phyloP scores from a whole-genome alignment of 2,329 filamentous ascomycete species.

The Dactylellina sp. region DNA sequence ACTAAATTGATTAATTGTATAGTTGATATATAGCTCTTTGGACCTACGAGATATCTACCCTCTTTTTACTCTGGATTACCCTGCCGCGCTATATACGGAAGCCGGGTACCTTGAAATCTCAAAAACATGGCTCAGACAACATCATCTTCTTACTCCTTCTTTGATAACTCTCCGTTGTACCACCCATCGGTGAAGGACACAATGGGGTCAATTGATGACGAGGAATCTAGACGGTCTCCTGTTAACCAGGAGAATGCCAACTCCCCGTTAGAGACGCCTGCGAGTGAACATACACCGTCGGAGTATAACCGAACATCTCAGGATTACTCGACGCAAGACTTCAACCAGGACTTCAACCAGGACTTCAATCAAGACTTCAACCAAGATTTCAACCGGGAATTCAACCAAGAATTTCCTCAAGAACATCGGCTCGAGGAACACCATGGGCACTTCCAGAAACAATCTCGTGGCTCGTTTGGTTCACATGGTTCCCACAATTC shows the following conservation, averaged over 20 bases:
- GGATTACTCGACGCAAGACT: constrained; percentile 50
- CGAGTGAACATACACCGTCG: constrained; percentile 30
- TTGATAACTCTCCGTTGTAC: constrained; percentile 56
- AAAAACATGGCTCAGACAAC: constrained; percentile 50
- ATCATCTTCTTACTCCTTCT: constrained; percentile 54
- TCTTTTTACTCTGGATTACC: neutral
- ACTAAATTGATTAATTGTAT: constrained; percentile 32
- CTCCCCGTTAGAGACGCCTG: constrained; percentile 36
- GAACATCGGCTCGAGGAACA: constrained; percentile 21
- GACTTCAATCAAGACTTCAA: constrained; percentile 7
- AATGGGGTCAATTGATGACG: constrained; percentile 42
- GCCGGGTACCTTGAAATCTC: neutral
- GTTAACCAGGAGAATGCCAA: constrained; percentile 33
- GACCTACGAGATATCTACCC: constrained; percentile 10
- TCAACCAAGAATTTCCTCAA: constrained; percentile 17
- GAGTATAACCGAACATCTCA: constrained; percentile 47
- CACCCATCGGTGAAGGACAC: constrained; percentile 53
- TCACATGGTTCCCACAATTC: constrained; percentile 45
- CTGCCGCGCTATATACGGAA: constrained; percentile 8
- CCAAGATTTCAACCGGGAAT: constrained; percentile 44
- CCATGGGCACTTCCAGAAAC: constrained; percentile 43
- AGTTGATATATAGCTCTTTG: constrained; percentile 21
- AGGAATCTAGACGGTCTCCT: constrained; percentile 50
- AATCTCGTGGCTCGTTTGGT: constrained; percentile 45
- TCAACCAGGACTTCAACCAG: constrained; percentile 22